Evolutionary conservation across 495 filamentous ascomycete genomes (phyloP).

Genomic region (Hypoxylon subgilvum): DNA sequence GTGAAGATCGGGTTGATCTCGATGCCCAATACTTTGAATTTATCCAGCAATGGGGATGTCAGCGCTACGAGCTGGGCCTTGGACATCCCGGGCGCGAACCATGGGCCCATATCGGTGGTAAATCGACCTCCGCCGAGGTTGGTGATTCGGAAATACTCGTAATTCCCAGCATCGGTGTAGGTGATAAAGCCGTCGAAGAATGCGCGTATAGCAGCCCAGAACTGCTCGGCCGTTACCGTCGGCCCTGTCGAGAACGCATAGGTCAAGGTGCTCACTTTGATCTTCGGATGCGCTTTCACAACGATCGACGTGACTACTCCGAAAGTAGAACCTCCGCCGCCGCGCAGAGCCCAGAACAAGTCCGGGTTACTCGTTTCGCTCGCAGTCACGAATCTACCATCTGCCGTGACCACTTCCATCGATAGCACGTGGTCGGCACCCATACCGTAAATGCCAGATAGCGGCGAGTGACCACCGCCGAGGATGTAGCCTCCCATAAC

Average conservation of each 20-base stretch:
- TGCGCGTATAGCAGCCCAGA: slow-evolving; percentile 56
- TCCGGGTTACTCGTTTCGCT: slow-evolving; percentile 56
- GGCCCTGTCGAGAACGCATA: slow-evolving; percentile 40
- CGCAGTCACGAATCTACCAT: slow-evolving; percentile 63
- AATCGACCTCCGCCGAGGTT: slow-evolving; percentile 43
- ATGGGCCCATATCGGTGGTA: slow-evolving; percentile 51
- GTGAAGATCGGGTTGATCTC: slow-evolving; percentile 50
- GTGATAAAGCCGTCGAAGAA: slow-evolving; percentile 56
- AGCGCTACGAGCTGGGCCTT: slow-evolving; percentile 49
- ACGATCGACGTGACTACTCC: slow-evolving; percentile 62
- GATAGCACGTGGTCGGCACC: slow-evolving; percentile 61
- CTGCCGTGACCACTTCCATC: slow-evolving; percentile 61
- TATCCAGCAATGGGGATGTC: slow-evolving; percentile 53
- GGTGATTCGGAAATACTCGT: slow-evolving; percentile 56
- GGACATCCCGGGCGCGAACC: slow-evolving; percentile 58
- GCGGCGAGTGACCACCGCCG: slow-evolving; percentile 59
- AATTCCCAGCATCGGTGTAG: slow-evolving; percentile 59
- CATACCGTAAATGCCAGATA: slow-evolving; percentile 54
- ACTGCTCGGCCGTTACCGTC: slow-evolving; percentile 50
- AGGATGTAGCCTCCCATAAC: slow-evolving; percentile 59
- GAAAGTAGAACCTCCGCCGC: slow-evolving; percentile 65
- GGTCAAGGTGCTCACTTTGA: slow-evolving; percentile 47
- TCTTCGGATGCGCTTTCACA: slow-evolving; percentile 52
- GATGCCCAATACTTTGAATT: slow-evolving; percentile 46
- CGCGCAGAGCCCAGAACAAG: slow-evolving; percentile 70